Percentiles rank a stretch among this genome's conserved stretches.
Evolutionary conservation across 345 rosid genomes (phyloP).

Genomic region (Pugionium dolabratum): DNA sequence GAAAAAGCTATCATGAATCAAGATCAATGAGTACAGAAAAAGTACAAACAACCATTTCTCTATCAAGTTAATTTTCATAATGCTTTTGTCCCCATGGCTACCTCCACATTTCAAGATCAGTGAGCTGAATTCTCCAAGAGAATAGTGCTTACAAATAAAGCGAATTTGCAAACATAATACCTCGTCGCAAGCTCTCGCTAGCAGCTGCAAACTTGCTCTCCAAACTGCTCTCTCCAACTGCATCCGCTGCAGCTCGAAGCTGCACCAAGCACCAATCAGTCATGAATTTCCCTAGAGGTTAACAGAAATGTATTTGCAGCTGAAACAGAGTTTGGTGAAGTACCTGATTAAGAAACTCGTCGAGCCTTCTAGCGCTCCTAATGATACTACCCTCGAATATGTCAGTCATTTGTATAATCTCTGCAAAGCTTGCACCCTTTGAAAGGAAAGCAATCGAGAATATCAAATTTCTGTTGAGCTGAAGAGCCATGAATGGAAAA

Average conservation of each 20-base stretch:
- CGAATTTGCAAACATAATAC: slow-evolving; percentile 93
- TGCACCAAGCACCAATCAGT: slow-evolving; percentile 35
- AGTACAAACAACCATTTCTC: slow-evolving; percentile 23
- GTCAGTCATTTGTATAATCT: slow-evolving; percentile 93
- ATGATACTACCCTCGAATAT: slow-evolving; percentile 97
- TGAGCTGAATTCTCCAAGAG: slow-evolving; percentile 18
- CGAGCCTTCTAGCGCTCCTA: slow-evolving; percentile 91
- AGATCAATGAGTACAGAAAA: neutral
- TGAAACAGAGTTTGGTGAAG: neutral
- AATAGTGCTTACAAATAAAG: slow-evolving; percentile 52
- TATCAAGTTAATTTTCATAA: neutral
- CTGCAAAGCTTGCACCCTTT: slow-evolving; percentile 89
- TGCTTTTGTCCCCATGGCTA: neutral
- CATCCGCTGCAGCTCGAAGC: slow-evolving; percentile 87
- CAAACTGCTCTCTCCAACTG: slow-evolving; percentile 78
- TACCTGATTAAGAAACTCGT: slow-evolving; percentile 97
- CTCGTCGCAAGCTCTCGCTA: slow-evolving; percentile 83
- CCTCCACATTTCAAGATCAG: slow-evolving; percentile 1
- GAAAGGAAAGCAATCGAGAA: slow-evolving; percentile 28
- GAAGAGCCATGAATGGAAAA: slow-evolving; percentile 10
- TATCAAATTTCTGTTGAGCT: slow-evolving; percentile 20
- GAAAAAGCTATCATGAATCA: slow-evolving; percentile 12
- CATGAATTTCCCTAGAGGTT: slow-evolving; percentile 17
- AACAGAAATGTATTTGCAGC: slow-evolving; percentile 9
- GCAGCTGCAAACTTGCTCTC: slow-evolving; percentile 86